A percentile compares a stretch with the other conserved stretches of the same genome.
Conservation (phyloP, 805 yeast species). For the Pichia deserticola region DNA sequence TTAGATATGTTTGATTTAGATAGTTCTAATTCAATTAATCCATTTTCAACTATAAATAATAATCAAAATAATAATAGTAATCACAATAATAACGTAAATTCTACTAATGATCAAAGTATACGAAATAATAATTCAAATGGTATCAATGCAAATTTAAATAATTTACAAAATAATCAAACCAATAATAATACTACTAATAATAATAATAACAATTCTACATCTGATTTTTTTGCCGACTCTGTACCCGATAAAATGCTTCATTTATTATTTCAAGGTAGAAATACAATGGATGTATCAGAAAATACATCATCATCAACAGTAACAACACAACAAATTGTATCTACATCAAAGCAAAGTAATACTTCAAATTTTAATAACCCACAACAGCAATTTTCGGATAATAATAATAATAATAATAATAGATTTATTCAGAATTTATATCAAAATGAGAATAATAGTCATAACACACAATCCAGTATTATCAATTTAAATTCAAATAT, state of each 20-base stretch:
- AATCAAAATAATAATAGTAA: not conserved
- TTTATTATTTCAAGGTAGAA: slow-evolving; percentile 43
- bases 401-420: not conserved
- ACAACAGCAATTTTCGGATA: too few species aligned
- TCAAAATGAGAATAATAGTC: not conserved
- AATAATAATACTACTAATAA: not conserved
- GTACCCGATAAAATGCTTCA: slow-evolving; percentile 43
- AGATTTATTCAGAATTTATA: too few species aligned
- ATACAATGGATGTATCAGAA: slow-evolving; percentile 6
- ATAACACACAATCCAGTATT: not conserved
- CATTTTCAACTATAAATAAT: slow-evolving; percentile 1
- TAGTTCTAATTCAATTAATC: slow-evolving; percentile 5
- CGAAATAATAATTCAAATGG: not conserved
- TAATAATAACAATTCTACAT: not conserved
- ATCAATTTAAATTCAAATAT: too few species aligned
- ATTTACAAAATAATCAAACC: too few species aligned
- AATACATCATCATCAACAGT: not conserved
- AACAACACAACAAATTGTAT: not conserved
- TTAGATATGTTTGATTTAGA: slow-evolving; percentile 42
- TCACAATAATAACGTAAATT: not conserved
- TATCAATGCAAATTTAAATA: too few species aligned
- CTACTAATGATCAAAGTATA: not conserved
- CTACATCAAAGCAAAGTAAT: too few species aligned
- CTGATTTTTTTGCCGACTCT: slow-evolving; percentile 12
- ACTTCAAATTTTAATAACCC: too few species aligned